Evolutionary conservation across 2,329 filamentous ascomycete genomes (phyloP).

Genomic region (Zalaria sp.): DNA sequence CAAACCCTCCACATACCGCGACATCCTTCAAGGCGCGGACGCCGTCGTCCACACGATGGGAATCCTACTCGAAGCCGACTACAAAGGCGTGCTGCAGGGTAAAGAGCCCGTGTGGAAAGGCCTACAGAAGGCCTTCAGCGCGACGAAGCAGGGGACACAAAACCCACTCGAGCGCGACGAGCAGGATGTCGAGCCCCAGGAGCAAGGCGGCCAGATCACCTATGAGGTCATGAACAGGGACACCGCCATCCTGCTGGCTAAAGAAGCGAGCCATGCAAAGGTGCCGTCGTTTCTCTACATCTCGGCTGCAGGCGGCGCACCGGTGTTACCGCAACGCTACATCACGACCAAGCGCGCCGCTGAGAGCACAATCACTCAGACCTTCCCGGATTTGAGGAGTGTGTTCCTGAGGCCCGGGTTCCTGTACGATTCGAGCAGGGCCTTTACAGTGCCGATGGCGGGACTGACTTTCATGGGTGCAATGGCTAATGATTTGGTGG

Average conservation of each 20-base stretch:
- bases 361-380: constrained; percentile 37
- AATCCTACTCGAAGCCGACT: constrained; percentile 91
- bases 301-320: constrained; percentile 74
- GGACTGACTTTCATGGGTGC: constrained; percentile 60
- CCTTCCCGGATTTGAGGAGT: constrained; percentile 44
- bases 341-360: constrained; percentile 86
- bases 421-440: constrained; percentile 72
- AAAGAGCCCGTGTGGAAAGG: constrained; percentile 69
- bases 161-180: constrained; percentile 56
- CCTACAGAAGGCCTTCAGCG: constrained; percentile 63
- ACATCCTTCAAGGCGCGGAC: constrained; percentile 61
- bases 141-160: constrained; percentile 41
- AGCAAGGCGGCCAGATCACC: constrained; percentile 64
- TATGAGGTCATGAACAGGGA: constrained; percentile 98
- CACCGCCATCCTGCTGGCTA: constrained; percentile 66
- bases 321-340: constrained; percentile 72
- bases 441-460: constrained; percentile 74
- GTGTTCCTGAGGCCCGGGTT: constrained; percentile 79
- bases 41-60: constrained; percentile 92
- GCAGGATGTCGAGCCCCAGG: constrained; percentile 46
- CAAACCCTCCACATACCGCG: constrained; percentile 62
- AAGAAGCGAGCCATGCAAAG: constrained; percentile 52
- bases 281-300: constrained; percentile 71
- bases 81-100: constrained; percentile 81
- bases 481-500: constrained; percentile 62